Evolutionary conservation across 2,329 filamentous ascomycete genomes (phyloP).

Genomic region (Ceratocystis harringtonii): DNA sequence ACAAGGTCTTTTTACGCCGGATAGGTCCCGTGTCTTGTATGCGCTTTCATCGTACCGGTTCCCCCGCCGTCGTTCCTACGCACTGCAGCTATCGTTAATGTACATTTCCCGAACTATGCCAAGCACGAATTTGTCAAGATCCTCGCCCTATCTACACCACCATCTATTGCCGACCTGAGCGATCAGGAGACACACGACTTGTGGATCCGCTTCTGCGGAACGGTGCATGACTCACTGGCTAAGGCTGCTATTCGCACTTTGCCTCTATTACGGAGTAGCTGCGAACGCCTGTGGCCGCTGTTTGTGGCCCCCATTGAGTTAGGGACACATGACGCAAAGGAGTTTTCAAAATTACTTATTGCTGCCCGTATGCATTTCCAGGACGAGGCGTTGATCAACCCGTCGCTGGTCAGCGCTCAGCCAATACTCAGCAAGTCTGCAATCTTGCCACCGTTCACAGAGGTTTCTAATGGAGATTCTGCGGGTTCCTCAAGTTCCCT

Average conservation of each 20-base stretch:
- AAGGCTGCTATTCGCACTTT: constrained; percentile 70
- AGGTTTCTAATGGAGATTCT: constrained; percentile 12
- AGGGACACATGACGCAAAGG: constrained; percentile 58
- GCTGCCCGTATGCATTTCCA: constrained; percentile 55
- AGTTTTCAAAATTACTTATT: constrained; percentile 73
- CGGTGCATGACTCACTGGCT: constrained; percentile 74
- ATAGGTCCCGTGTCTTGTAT: constrained; percentile 64
- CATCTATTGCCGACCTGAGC: constrained; percentile 34
- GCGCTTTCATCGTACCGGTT: constrained; percentile 61
- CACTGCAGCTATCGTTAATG: constrained; percentile 53
- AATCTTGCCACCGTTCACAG: constrained; percentile 17
- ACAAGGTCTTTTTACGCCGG: background rate
- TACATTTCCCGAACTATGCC: constrained; percentile 73
- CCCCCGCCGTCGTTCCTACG: constrained; percentile 57
- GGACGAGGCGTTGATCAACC: constrained; percentile 53
- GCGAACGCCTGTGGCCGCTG: constrained; percentile 63
- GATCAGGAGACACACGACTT: constrained; percentile 47
- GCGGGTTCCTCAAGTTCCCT: background rate
- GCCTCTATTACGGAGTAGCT: constrained; percentile 53
- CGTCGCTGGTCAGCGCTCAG: constrained; percentile 38
- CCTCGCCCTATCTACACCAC: constrained; percentile 40
- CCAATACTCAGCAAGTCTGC: background rate
- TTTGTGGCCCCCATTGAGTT: constrained; percentile 67
- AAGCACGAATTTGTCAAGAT: constrained; percentile 69
- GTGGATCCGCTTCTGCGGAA: constrained; percentile 66